phyloP scores from a whole-genome alignment of 768 basidiomycete genomes.

The Daedalea quercina region DNA sequence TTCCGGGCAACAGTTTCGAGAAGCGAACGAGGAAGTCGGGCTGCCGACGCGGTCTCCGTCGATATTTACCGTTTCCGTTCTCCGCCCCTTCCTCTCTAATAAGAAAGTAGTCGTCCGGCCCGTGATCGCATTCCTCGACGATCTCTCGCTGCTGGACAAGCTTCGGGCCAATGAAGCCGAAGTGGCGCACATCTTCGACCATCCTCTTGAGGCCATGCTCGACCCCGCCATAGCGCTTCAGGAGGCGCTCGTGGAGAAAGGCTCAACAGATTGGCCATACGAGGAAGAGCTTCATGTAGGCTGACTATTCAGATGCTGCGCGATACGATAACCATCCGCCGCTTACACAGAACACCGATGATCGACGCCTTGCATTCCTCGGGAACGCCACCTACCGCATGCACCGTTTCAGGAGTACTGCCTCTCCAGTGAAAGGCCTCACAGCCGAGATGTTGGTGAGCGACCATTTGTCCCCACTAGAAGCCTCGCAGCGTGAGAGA shows the following conservation, averaged over 20 bases:
- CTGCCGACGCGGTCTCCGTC: constrained; percentile 52
- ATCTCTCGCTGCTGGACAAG: constrained; percentile 40
- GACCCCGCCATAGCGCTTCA: constrained; percentile 47
- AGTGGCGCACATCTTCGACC: constrained; percentile 74
- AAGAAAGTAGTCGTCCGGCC: constrained; percentile 70
- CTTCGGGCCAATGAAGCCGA: constrained; percentile 57
- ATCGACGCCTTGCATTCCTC: constrained; percentile 41
- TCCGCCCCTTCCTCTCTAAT: constrained; percentile 67
- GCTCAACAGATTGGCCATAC: constrained; percentile 76
- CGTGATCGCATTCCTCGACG: constrained; percentile 63
- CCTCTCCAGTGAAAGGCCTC: constrained; percentile 79
- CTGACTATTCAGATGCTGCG: constrained; percentile 1
- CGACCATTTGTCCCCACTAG: neutral
- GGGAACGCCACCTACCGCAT: constrained; percentile 59
- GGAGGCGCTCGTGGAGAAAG: constrained; percentile 43
- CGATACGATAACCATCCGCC: neutral
- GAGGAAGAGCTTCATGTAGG: constrained; percentile 66
- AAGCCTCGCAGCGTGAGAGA: neutral
- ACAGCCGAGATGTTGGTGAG: constrained; percentile 79
- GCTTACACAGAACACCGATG: constrained; percentile 44
- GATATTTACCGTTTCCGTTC: constrained; percentile 51
- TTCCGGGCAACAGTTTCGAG: constrained; percentile 50
- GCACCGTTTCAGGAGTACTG: constrained; percentile 75
- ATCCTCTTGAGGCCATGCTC: constrained; percentile 68
- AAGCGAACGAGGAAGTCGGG: constrained; percentile 82